phyloP scores from a whole-genome alignment of 2,329 filamentous ascomycete genomes.

The Magnaporthales sp. region DNA sequence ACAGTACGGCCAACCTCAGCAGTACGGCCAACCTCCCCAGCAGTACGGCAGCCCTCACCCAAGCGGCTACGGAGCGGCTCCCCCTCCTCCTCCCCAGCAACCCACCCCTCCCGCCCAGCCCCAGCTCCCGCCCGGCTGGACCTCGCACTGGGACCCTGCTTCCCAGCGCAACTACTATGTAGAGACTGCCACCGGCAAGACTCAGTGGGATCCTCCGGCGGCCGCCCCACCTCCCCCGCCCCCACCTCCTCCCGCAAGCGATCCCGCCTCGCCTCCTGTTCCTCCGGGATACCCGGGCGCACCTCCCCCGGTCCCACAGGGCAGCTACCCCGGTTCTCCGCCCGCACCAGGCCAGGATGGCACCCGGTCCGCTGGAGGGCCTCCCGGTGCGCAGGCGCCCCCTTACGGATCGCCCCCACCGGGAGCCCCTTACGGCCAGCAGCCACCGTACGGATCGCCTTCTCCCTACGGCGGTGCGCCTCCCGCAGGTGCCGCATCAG shows the following conservation, averaged over 20 bases:
- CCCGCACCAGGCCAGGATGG: neutral
- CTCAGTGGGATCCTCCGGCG: constrained; percentile 42
- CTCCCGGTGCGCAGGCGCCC: neutral
- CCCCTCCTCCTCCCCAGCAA: neutral
- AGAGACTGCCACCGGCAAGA: constrained; percentile 43
- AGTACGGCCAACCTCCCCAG: constrained; percentile 4
- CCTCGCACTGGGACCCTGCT: neutral
- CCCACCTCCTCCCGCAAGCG: neutral
- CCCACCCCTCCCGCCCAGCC: neutral
- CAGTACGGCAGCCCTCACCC: constrained; percentile 1
- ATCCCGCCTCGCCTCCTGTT: neutral
- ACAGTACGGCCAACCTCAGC: neutral
- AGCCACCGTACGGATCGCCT: neutral
- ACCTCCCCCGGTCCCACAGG: neutral
- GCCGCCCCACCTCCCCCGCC: neutral
- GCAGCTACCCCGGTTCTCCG: constrained; percentile 1
- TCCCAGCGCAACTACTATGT: constrained; percentile 34
- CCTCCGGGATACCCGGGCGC: neutral
- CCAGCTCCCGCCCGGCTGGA: constrained; percentile 5
- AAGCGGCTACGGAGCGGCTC: neutral
- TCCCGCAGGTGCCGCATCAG: neutral
- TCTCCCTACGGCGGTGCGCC: neutral
- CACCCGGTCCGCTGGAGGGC: neutral
- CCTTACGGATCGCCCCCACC: neutral
- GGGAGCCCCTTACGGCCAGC: neutral